Evolutionary conservation across 2,329 filamentous ascomycete genomes (phyloP), one percentile per base, ranked within the genome.

Genomic region (Aspergillus ochraceoroseus): DNA sequence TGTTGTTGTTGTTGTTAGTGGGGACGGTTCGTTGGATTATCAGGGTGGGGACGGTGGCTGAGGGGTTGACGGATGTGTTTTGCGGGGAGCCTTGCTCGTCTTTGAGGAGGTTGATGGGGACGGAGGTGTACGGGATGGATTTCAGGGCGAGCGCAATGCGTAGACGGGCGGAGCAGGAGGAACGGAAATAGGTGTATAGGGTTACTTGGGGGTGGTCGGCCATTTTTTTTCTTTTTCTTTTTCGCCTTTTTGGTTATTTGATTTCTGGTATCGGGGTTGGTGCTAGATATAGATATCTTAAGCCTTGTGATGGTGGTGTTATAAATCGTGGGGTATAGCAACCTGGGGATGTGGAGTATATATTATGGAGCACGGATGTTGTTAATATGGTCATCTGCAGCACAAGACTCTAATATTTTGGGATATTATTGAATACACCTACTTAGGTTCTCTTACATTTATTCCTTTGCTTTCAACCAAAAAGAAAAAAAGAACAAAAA

Each of bases 131-230:
- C 2, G 64, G 49, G 37, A 82, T 68, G 14, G 55, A 55, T 50
- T 82, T 82, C 35, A 77, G 64, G 40, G 75, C 64, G 1, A 80
- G 64, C 7, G 76, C 75, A 44, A 82, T 81, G 31, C 77, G 76
- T 4, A 83, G 64, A 8, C 79, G 74, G 0, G 73, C 77, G 1
- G 77, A 75, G 63, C 77, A 82, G 11, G 77, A 80, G 32, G 79
- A 82, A 47, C 76, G 70, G 61, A 75, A 80, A 63, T 80, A 82
- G 45, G 70, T 74, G 64, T 82, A 72, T 7, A 82, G 71, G 2
- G 57, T 62, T 32, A 61, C 41, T 45, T 44, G 47, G 25, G 38
- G 37, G 13, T 20, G 28, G 23, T 47, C 41, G 35, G 50, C 12
- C 49, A 54, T 61, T 52, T 38, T 27, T 32, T 38, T 11, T 8